Evolutionary conservation across 2,329 filamentous ascomycete species (phyloP).

Genomic region (Torrubiella hemipterigena): DNA sequence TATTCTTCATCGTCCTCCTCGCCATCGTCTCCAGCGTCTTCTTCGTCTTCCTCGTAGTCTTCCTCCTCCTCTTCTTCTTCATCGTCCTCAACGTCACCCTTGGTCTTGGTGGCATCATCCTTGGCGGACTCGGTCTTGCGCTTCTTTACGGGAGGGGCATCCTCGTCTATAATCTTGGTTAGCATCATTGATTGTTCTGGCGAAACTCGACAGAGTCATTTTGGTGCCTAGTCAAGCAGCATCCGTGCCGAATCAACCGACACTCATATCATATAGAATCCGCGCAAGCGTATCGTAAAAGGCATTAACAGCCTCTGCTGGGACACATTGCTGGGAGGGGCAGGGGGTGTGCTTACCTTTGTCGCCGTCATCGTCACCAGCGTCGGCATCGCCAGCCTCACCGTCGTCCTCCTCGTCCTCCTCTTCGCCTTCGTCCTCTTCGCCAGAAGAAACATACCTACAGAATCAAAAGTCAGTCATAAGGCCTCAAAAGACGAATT

Average conservation of each 20-base stretch:
- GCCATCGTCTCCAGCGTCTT: slow-evolving; percentile 12
- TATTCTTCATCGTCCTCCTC: slow-evolving; percentile 12
- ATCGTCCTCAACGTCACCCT: slow-evolving; percentile 13
- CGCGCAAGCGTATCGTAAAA: too few relatives aligned
- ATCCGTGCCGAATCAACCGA: too few relatives aligned
- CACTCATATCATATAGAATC: too few relatives aligned
- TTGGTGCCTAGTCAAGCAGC: too few relatives aligned
- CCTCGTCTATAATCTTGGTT: slow-evolving; percentile 14
- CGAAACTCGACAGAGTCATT: too few relatives aligned
- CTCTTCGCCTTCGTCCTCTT: slow-evolving; percentile 27
- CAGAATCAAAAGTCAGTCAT: slow-evolving; percentile 5
- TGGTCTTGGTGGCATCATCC: slow-evolving; percentile 20
- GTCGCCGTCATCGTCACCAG: slow-evolving; percentile 20
- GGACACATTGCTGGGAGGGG: slow-evolving; percentile 1
- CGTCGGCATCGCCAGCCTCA: slow-evolving; percentile 22
- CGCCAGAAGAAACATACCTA: slow-evolving; percentile 23
- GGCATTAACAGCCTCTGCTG: too few relatives aligned
- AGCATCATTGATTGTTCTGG: too few relatives aligned
- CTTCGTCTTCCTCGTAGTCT: slow-evolving; percentile 12
- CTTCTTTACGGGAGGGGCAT: slow-evolving; percentile 38
- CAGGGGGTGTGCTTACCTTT: slow-evolving; percentile 18
- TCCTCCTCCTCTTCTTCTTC: slow-evolving; percentile 12
- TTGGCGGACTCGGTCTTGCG: slow-evolving; percentile 31
- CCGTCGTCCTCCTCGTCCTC: slow-evolving; percentile 28
- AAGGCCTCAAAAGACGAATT: too few relatives aligned